Evolutionary conservation across 192 early-diverging fungal genomes (phyloP).

Genomic region (Dissophora ornata): DNA sequence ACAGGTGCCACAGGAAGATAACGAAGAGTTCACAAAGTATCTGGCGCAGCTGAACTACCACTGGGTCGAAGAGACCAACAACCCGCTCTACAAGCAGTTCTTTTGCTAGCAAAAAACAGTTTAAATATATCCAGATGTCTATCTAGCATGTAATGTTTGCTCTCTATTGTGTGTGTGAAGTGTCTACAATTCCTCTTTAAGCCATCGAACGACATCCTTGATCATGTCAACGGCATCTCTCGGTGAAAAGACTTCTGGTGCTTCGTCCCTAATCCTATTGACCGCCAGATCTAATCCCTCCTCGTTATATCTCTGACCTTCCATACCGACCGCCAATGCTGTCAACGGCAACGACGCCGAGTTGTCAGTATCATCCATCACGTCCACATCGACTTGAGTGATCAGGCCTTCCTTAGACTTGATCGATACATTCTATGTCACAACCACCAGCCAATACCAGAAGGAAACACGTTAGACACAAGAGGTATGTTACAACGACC

Average conservation of each 20-base stretch:
- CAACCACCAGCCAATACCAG: no score
- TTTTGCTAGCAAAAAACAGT: conserved; percentile 55
- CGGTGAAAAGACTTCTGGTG: conserved; percentile 37
- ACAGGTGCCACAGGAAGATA: conserved; percentile 81
- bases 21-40: conserved; percentile 77
- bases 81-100: conserved; percentile 90
- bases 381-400: conserved; percentile 19
- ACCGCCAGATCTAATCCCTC: conserved; percentile 39
- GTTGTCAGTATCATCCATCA: conserved; percentile 2
- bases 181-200: conserved; percentile 42
- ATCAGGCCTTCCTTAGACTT: conserved; percentile 41
- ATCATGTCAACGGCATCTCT: conserved; percentile 10
- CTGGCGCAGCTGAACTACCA: conserved; percentile 85
- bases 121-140: no score
- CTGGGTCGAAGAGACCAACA: conserved; percentile 93
- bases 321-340: conserved; percentile 43
- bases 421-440: conserved; percentile 27
- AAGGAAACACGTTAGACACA: no score
- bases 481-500: no score
- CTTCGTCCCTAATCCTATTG: conserved; percentile 34
- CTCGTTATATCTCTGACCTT: conserved; percentile 38
- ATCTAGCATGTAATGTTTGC: no score
- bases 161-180: neutral
- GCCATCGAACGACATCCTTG: conserved; percentile 43
- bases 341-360: conserved; percentile 23